Base-by-base conservation (phyloP, 495 filamentous ascomycete species). In the Lasiosphaeris hirsuta region DNA sequence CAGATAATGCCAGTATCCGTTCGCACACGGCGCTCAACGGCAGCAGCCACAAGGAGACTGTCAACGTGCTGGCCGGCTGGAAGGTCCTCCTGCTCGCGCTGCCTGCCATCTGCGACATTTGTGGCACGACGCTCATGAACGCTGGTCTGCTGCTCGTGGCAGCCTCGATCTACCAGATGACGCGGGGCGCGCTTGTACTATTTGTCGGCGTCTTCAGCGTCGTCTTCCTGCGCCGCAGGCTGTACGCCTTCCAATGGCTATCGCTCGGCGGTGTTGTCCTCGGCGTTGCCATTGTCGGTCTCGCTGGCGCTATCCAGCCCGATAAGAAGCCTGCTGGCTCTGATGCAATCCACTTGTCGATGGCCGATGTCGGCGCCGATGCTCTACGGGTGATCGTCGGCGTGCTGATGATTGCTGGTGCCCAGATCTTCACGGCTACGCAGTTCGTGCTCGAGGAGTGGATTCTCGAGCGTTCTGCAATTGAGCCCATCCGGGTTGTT, bases 91-190 rank as follows among this genome's bases (percentile, higher is more conserved):
- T 97, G 7, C 81, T 98, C 35, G 87, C 91, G 9, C 77, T 95
- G 6, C 94, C 94, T 1, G 90, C 94, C 19, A 88, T 88, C 72
- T 96, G 92, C 72, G 94, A 98, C 67, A 96, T 98, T 59, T 80
- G 87, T 4, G 94, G 90, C 18, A 98, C 94, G 3, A 98, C 94
- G 15, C 84, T 97, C 19, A 96, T 98, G 89, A 98, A 97, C 70
- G 87, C 91, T 5, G 94, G 94, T 10, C 76, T 98, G 56, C 80
- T 97, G 45, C 95, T 97, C 64, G 91, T 97, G 9, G 94, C 89
- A 1, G 90, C 94, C 0, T 91, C 86, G 59, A 96, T 98, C 63
- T 98, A 97, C 77, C 94, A 98, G 70, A 98, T 98, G 94, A 97
- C 93, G 8, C 82, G 94, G 30, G 94, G 94, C 13, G 93, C 94